Evolutionary conservation across 768 basidiomycete genomes (phyloP).

Genomic region (Xerocomellus dryophilus): DNA sequence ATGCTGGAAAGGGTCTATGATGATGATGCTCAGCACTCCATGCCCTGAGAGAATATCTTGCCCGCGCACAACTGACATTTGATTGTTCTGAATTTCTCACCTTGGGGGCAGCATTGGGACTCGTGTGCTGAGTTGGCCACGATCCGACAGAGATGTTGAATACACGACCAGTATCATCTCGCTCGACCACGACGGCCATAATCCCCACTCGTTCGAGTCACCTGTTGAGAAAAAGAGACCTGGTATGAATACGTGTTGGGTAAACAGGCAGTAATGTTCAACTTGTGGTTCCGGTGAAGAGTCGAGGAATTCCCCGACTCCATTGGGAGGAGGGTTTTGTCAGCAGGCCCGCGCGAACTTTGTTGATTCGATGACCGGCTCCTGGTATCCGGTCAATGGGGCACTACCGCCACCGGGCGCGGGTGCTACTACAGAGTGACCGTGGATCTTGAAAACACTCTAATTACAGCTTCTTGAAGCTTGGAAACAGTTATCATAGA

Average conservation of each 20-base stretch:
- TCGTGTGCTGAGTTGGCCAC: not conserved
- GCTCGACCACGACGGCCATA: slow-evolving; percentile 16
- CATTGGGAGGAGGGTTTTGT: too few species aligned
- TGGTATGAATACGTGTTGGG: not conserved
- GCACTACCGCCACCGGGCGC: too few species aligned
- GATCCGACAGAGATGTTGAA: slow-evolving; percentile 14
- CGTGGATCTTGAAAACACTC: too few species aligned
- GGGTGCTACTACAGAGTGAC: too few species aligned
- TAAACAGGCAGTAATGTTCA: not conserved
- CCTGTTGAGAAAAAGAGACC: too few species aligned
- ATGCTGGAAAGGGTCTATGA: slow-evolving; percentile 1
- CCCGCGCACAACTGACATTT: not conserved
- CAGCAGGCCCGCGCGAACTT: too few species aligned
- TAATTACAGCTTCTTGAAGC: too few species aligned
- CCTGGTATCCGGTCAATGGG: too few species aligned
- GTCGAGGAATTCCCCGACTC: too few species aligned
- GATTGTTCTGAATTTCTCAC: slow-evolving; percentile 9
- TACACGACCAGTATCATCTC: slow-evolving; percentile 21
- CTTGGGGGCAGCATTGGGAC: slow-evolving; percentile 5
- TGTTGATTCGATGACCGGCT: too few species aligned
- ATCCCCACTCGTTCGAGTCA: not conserved
- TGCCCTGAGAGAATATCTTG: not conserved
- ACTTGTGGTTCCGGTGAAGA: too few species aligned
- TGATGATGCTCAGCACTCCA: slow-evolving; percentile 3
- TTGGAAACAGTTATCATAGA: too few species aligned